Evolutionary conservation across 179 eudicot genomes (phyloP).

Genomic region (Monotropa hypopitys): DNA sequence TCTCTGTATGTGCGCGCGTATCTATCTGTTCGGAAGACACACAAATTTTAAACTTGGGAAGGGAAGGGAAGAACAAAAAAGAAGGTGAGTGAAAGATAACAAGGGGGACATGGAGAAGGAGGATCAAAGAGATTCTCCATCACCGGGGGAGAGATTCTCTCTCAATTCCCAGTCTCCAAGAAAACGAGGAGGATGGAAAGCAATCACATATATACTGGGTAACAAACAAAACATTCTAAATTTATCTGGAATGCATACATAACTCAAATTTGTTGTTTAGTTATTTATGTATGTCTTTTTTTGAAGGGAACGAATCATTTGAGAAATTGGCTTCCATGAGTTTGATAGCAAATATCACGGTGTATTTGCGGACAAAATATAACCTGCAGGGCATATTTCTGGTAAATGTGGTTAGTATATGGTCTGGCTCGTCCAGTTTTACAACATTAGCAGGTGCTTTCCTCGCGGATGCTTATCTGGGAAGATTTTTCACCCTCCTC

Average conservation of each 20-base stretch:
- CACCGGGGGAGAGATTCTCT: not conserved
- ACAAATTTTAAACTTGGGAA: not conserved
- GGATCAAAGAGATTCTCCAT: not conserved
- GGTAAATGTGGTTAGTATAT: slow-evolving; percentile 46
- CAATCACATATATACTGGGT: slow-evolving; percentile 63
- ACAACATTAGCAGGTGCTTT: slow-evolving; percentile 46
- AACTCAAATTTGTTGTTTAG: not conserved
- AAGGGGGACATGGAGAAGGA: slow-evolving; percentile 8
- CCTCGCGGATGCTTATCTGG: slow-evolving; percentile 51
- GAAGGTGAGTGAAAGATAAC: not conserved
- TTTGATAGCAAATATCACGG: slow-evolving; percentile 46
- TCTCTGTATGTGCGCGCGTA: not conserved
- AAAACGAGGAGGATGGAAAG: slow-evolving; percentile 55
- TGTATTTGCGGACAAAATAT: slow-evolving; percentile 44
- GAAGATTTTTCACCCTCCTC: slow-evolving; percentile 53
- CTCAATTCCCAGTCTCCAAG: not conserved
- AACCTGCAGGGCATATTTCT: slow-evolving; percentile 43
- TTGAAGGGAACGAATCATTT: slow-evolving; percentile 54
- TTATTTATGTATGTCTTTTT: not conserved
- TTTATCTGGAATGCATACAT: not conserved
- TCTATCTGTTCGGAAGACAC: not conserved
- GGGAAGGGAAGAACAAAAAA: not conserved
- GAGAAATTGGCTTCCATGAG: slow-evolving; percentile 81
- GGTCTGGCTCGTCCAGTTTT: slow-evolving; percentile 45
- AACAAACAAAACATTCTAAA: not conserved